These are phyloP conservation scores for Penicillium olsonii DNA, from an alignment of 2,329 filamentous ascomycete genomes.

Conservation along the genomic window DNA sequence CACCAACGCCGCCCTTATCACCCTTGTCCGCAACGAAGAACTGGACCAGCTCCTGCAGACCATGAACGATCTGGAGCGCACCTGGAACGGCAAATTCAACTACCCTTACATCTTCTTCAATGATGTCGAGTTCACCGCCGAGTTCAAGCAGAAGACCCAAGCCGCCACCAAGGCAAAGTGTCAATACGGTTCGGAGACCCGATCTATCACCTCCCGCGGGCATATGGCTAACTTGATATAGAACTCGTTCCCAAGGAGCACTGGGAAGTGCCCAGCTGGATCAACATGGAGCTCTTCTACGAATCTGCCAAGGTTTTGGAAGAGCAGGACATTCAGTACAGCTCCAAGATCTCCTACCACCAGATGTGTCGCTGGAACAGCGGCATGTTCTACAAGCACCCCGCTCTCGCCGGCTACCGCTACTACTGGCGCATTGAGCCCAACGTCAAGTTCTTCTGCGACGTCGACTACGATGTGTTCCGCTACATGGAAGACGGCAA, in stretches of 20 bases:
- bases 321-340: slow-evolving; percentile 88
- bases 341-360: slow-evolving; percentile 85
- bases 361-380: slow-evolving; percentile 99
- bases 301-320: slow-evolving; percentile 82
- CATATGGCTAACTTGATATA: slow-evolving; percentile 41
- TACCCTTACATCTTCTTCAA: slow-evolving; percentile 99
- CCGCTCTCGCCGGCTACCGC: slow-evolving; percentile 74
- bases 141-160: slow-evolving; percentile 82
- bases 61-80: slow-evolving; percentile 88
- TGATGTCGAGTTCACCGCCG: slow-evolving; percentile 86
- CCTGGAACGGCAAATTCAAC: slow-evolving; percentile 99
- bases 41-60: slow-evolving; percentile 78
- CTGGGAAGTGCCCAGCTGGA: slow-evolving; percentile 91
- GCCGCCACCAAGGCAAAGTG: slow-evolving; percentile 86
- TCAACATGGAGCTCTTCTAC: slow-evolving; percentile 80
- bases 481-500: slow-evolving; percentile 97
- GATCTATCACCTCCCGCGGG: slow-evolving; percentile 15
- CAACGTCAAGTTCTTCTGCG: slow-evolving; percentile 98
- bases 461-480: slow-evolving; percentile 98
- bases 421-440: slow-evolving; percentile 99
- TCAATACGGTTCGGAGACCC: slow-evolving; percentile 65
- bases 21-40: slow-evolving; percentile 91
- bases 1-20: slow-evolving; percentile 89
- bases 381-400: slow-evolving; percentile 96
- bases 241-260: slow-evolving; percentile 92